Percentiles rank a stretch among this genome's conserved stretches.
Evolutionary conservation across 1,139 yeast genomes (phyloP).

Genomic region (Pichia sp.): DNA sequence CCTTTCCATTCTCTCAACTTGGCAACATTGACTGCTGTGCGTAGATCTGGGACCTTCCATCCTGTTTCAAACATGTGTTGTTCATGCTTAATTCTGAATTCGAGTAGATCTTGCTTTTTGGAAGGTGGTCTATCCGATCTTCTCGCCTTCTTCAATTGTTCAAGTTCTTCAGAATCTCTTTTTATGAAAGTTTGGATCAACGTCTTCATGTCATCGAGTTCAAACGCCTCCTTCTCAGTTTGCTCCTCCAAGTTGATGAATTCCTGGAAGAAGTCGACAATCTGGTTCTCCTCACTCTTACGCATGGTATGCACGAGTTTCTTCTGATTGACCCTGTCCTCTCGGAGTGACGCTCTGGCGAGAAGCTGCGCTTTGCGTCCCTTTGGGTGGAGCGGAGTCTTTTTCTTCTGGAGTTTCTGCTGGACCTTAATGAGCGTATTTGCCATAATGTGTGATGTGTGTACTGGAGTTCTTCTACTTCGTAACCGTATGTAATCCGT

Average conservation of each 20-base stretch:
- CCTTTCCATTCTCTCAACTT: conserved; percentile 72
- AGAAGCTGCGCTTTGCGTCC: conserved; percentile 84
- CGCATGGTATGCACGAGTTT: conserved; percentile 51
- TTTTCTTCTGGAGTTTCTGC: conserved; percentile 52
- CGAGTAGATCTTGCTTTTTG: conserved; percentile 58
- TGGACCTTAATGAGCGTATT: conserved; percentile 69
- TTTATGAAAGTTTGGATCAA: conserved; percentile 58
- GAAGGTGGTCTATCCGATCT: conserved; percentile 86
- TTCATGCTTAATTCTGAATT: conserved; percentile 57
- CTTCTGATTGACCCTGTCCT: conserved; percentile 55
- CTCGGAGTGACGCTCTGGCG: conserved; percentile 80
- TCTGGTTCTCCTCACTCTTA: conserved; percentile 49
- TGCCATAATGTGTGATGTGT: too few relatives aligned
- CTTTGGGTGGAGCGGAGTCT: conserved; percentile 69
- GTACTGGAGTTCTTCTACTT: too few relatives aligned
- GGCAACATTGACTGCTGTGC: conserved; percentile 52
- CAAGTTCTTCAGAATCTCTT: conserved; percentile 69
- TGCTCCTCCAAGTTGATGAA: conserved; percentile 31
- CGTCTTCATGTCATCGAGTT: conserved; percentile 41
- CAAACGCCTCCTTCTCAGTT: conserved; percentile 30
- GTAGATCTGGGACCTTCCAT: conserved; percentile 63
- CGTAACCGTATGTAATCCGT: too few relatives aligned
- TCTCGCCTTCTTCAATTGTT: conserved; percentile 48
- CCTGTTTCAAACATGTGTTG: conserved; percentile 60
- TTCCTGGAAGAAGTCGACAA: conserved; percentile 61